Percentiles rank a stretch among this genome's conserved stretches.
Conservation (phyloP, 495 filamentous ascomycete genomes). For the Hypoxylon trugodes region DNA sequence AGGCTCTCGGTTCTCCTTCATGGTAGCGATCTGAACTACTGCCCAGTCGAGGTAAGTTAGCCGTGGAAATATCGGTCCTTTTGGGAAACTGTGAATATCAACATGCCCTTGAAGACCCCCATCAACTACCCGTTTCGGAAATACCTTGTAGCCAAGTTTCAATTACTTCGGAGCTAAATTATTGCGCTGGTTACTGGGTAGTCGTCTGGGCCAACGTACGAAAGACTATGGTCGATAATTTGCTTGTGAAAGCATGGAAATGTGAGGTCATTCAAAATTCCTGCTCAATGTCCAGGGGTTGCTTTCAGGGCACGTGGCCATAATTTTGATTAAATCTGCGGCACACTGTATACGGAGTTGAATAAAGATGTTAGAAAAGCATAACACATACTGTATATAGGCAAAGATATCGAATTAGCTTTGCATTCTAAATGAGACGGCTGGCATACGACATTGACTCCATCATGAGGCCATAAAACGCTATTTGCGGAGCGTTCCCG, state of each 20-base stretch:
- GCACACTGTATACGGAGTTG: too few species aligned
- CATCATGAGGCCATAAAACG: too few species aligned
- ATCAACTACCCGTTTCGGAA: slow-evolving; percentile 28
- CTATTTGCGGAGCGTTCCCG: too few species aligned
- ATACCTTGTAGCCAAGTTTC: slow-evolving; percentile 1
- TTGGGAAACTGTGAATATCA: slow-evolving; percentile 30
- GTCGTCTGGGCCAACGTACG: slow-evolving; percentile 6
- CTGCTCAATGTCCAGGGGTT: neutral
- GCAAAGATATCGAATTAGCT: too few species aligned
- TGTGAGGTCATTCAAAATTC: neutral
- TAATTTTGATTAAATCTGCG: slow-evolving; percentile 3
- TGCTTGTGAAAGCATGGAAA: slow-evolving; percentile 12
- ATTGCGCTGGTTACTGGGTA: slow-evolving; percentile 1
- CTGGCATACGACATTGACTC: too few species aligned
- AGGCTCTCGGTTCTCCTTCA: slow-evolving; percentile 24
- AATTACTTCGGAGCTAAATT: slow-evolving; percentile 27
- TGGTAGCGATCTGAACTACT: slow-evolving; percentile 28
- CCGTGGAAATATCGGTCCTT: slow-evolving; percentile 35
- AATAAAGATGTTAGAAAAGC: too few species aligned
- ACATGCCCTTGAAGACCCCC: slow-evolving; percentile 7
- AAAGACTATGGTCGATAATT: neutral
- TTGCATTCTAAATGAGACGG: too few species aligned
- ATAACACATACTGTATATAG: too few species aligned
- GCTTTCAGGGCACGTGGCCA: slow-evolving; percentile 12
- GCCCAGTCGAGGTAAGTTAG: slow-evolving; percentile 18